Evolutionary conservation across 805 yeast species (phyloP).

Genomic region (Blastobotrys mokoenaii): DNA sequence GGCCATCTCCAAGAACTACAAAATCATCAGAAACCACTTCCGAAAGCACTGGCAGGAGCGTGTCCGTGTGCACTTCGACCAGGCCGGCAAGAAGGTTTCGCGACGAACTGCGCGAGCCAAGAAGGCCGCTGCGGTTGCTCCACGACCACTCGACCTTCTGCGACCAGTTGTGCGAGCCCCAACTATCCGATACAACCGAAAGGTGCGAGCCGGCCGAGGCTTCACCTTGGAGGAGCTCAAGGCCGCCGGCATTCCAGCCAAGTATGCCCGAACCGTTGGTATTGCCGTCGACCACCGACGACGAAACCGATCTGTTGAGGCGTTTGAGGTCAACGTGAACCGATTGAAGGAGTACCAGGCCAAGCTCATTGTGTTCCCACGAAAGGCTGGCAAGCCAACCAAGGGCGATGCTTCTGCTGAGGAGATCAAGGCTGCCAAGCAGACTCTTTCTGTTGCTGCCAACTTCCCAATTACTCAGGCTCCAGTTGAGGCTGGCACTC

Average conservation of each 20-base stretch:
- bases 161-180: constrained; percentile 99
- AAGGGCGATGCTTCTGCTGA: constrained; percentile 43
- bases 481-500: constrained; percentile 63
- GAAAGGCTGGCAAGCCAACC: constrained; percentile 65
- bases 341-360: constrained; percentile 95
- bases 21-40: constrained; percentile 99
- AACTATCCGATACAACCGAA: constrained; percentile 98
- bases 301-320: constrained; percentile 95
- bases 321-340: constrained; percentile 87
- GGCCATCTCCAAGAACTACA: constrained; percentile 98
- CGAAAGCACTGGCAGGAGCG: constrained; percentile 99
- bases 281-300: constrained; percentile 99
- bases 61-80: constrained; percentile 99
- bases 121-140: constrained; percentile 93
- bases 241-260: constrained; percentile 90
- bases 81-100: constrained; percentile 98
- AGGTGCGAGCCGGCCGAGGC: constrained; percentile 99
- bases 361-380: constrained; percentile 92
- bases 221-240: constrained; percentile 96
- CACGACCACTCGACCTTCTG: constrained; percentile 92
- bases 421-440: constrained; percentile 56
- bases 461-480: constrained; percentile 89
- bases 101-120: constrained; percentile 92
- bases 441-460: constrained; percentile 60
- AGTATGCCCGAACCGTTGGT: constrained; percentile 97